phyloP scores from a whole-genome alignment of 768 basidiomycete species.

The Suillus sp. region DNA sequence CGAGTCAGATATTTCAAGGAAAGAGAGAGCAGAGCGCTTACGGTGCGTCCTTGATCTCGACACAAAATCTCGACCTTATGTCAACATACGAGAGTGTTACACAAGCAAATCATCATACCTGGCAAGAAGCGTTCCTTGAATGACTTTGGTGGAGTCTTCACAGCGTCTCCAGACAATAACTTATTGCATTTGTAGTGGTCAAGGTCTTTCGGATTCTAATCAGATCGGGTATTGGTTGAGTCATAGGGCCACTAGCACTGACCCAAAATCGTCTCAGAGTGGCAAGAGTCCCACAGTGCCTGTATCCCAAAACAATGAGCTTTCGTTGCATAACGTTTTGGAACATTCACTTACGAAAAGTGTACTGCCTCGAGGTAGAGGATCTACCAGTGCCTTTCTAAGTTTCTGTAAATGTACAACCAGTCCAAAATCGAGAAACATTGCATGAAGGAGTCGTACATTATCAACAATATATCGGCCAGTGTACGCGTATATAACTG shows the following conservation, averaged over 20 bases:
- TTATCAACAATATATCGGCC: conserved; percentile 25
- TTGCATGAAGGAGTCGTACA: conserved; percentile 20
- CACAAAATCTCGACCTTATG: neutral
- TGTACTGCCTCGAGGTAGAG: conserved; percentile 30
- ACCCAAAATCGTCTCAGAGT: conserved; percentile 34
- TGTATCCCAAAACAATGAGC: conserved; percentile 12
- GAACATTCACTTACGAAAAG: conserved; percentile 27
- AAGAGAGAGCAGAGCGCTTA: neutral
- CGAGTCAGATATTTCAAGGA: neutral
- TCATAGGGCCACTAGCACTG: neutral
- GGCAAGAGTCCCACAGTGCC: conserved; percentile 34
- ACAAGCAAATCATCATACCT: neutral
- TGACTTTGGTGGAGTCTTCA: neutral
- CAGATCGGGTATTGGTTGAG: neutral
- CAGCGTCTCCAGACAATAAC: neutral
- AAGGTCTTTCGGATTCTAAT: conserved; percentile 22
- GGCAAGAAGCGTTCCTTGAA: neutral
- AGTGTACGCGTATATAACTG: conserved; percentile 19
- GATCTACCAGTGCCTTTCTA: conserved; percentile 25
- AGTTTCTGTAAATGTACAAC: conserved; percentile 19
- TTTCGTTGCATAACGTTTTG: neutral
- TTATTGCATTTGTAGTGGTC: conserved; percentile 31
- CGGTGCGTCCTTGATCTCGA: neutral
- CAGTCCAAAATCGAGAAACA: conserved; percentile 22
- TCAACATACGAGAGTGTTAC: neutral